Base-by-base conservation (phyloP, 352 stramenopile genomes). In the Pythium coloratum region DNA sequence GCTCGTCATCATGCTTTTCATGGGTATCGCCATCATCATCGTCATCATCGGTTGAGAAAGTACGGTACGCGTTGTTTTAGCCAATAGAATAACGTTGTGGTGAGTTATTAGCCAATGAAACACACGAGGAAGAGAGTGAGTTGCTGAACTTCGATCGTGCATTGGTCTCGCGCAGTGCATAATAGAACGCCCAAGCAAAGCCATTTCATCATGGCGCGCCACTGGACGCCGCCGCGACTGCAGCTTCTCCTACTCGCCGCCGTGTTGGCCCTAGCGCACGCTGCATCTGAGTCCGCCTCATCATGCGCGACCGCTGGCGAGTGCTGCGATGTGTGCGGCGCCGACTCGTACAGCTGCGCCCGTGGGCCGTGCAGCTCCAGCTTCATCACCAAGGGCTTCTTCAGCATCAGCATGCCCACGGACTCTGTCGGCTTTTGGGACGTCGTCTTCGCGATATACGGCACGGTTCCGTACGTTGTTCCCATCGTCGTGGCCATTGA, bases 381-480 rank as follows among this genome's bases (percentile, higher is more conserved):
- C 59, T 54, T 75, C 51, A 10, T 86, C 33, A 75, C 75, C 10
- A 81, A 76, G 40, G 66, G 63, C 9, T 76, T 84, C 66, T 88
- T 88, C 75, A 84, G 74, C 72, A 78, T 83, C 67, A 86, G 76
- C 53, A 50, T 67, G 33, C 80, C 80, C 30, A 64, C 59, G 0
- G 33, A 82, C 18, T 53, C 47, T 40, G 55, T 80, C 26, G 69
- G 71, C 46, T 72, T 84, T 68, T 84, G 76, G 75, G 80, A 88
- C 57, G 75, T 83, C 58, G 67, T 79, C 6, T 81, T 83, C 55
- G 71, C 66, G 30, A 76, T 81, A 38, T 88, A 88, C 62, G 72
- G 80, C 36, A 83, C 82, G 65, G 80, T 88, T 42, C 80, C 80
- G 56, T 88, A 83, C 58, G 64, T 88, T 42, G 73, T 82, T 47